phyloP scores from a whole-genome alignment of 2,329 filamentous ascomycete species.

The Apiospora hydei region DNA sequence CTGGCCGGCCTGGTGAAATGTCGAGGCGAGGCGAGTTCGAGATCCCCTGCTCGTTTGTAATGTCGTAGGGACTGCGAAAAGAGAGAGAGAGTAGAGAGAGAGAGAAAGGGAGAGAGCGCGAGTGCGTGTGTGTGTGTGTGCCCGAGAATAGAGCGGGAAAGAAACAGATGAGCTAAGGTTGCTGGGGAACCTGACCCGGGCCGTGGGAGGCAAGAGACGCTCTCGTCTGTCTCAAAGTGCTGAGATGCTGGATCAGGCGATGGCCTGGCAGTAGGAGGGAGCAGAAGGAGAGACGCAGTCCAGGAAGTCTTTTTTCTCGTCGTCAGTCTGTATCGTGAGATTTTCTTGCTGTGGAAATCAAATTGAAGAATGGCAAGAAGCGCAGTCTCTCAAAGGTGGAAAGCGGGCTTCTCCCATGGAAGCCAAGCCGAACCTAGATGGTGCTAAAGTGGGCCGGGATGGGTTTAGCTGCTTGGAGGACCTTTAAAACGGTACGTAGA shows the following conservation, averaged over 20 bases:
- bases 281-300: slow-evolving; percentile 5
- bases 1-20: background rate
- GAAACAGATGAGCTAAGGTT: slow-evolving; percentile 16
- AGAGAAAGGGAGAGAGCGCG: slow-evolving; percentile 26
- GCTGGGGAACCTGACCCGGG: slow-evolving; percentile 12
- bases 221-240: slow-evolving; percentile 5
- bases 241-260: slow-evolving; percentile 1
- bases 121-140: slow-evolving; percentile 24
- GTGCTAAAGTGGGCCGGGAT: slow-evolving; percentile 4
- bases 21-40: background rate
- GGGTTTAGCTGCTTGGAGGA: slow-evolving; percentile 11
- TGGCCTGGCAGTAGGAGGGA: slow-evolving; percentile 1
- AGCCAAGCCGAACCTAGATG: slow-evolving; percentile 22
- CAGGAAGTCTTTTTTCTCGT: slow-evolving; percentile 1
- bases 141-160: slow-evolving; percentile 15
- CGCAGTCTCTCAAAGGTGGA: slow-evolving; percentile 21
- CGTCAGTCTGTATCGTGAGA: slow-evolving; percentile 17
- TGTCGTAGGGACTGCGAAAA: background rate
- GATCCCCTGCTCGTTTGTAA: background rate
- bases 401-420: slow-evolving; percentile 22
- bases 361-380: slow-evolving; percentile 22
- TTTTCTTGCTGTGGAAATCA: slow-evolving; percentile 22
- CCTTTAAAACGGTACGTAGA: slow-evolving; percentile 21
- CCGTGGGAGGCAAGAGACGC: background rate
- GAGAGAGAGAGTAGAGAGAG: slow-evolving; percentile 23